A percentile compares a stretch with the other conserved stretches of the same genome.
Conservation (phyloP, 805 yeast species). For the Kluyveromyces nonfermentans region DNA sequence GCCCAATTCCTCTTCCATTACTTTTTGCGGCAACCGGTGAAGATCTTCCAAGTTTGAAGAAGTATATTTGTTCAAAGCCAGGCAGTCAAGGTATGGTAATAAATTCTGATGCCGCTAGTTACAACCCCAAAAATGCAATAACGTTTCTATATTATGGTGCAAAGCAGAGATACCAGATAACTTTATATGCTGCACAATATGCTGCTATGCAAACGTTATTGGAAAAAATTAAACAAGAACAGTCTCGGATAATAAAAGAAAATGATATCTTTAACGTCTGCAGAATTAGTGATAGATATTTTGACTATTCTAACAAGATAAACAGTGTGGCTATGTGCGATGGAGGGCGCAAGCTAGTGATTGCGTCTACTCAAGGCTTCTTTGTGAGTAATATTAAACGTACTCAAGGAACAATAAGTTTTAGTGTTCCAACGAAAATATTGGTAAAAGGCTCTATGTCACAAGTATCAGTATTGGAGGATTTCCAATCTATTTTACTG, state of each 20-base stretch:
- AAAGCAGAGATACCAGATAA: slow-evolving; percentile 33
- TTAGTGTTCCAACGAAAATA: slow-evolving; percentile 66
- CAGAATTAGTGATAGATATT: slow-evolving; percentile 65
- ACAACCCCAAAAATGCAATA: slow-evolving; percentile 27
- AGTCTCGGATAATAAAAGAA: slow-evolving; percentile 55
- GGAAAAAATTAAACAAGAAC: slow-evolving; percentile 74
- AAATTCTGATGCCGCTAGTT: slow-evolving; percentile 14
- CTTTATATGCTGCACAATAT: slow-evolving; percentile 34
- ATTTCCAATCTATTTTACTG: slow-evolving; percentile 72
- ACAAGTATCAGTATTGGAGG: slow-evolving; percentile 87
- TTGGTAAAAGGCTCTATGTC: slow-evolving; percentile 68
- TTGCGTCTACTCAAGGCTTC: slow-evolving; percentile 88
- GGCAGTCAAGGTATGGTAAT: slow-evolving; percentile 26
- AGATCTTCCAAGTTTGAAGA: slow-evolving; percentile 58
- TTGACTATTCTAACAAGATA: slow-evolving; percentile 65
- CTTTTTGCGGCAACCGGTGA: slow-evolving; percentile 67
- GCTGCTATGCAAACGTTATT: slow-evolving; percentile 69
- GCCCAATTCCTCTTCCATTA: slow-evolving; percentile 76
- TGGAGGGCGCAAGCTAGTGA: slow-evolving; percentile 83
- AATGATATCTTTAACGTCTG: slow-evolving; percentile 74
- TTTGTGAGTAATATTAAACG: slow-evolving; percentile 65
- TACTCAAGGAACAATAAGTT: slow-evolving; percentile 38
- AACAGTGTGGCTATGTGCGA: slow-evolving; percentile 91
- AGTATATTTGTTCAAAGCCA: slow-evolving; percentile 27
- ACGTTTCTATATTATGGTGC: slow-evolving; percentile 30